These are phyloP conservation scores for Ambrosia hybrid DNA, from an alignment of 140 eudicot species.

Conservation along the genomic window DNA sequence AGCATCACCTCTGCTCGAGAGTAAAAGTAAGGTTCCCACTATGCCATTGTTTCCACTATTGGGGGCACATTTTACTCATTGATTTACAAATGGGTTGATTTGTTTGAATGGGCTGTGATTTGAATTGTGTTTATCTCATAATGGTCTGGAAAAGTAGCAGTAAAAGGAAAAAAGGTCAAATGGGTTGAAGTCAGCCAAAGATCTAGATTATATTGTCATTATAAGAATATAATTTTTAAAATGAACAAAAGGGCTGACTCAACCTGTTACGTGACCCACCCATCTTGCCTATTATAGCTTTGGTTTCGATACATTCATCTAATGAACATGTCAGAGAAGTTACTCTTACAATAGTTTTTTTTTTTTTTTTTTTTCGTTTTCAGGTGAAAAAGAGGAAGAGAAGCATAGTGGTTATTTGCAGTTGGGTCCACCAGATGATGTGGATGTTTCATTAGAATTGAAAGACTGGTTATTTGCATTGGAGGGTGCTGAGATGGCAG, in stretches of 20 bases:
- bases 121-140: slow-evolving; percentile 2
- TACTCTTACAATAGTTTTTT: not conserved
- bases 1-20: slow-evolving; percentile 57
- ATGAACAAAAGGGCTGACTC: not conserved
- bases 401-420: slow-evolving; percentile 45
- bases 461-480: slow-evolving; percentile 91
- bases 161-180: not conserved
- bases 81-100: not conserved
- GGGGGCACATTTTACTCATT: not conserved
- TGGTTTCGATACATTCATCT: not conserved
- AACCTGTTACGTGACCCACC: slow-evolving; percentile 4
- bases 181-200: not conserved
- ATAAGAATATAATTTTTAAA: too few species aligned
- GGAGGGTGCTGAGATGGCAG: slow-evolving; percentile 76
- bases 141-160: not conserved
- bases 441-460: slow-evolving; percentile 73
- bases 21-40: slow-evolving; percentile 26
- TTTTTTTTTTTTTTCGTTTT: not conserved
- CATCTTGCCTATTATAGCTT: not conserved
- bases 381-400: slow-evolving; percentile 27
- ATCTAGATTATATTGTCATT: not conserved
- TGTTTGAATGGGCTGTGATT: not conserved
- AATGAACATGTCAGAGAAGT: not conserved
- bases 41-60: not conserved
- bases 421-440: slow-evolving; percentile 88